Base-by-base conservation (phyloP, 768 basidiomycete species). In the Lactarius sanguifluus region DNA sequence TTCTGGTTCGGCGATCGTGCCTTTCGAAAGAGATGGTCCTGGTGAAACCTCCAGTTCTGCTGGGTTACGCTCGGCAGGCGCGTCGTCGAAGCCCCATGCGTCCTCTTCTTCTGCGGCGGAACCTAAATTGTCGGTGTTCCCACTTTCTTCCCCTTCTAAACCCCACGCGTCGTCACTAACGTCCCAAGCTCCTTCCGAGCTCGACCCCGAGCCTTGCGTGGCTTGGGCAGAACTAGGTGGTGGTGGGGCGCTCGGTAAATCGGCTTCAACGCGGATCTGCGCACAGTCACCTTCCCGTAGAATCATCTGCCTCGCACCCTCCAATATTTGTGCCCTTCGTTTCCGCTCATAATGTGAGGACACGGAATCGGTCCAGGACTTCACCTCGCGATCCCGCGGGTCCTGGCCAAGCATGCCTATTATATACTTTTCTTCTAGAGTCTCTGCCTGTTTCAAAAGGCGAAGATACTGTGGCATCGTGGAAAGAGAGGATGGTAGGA, bases 271-370 rank as follows among this genome's bases (percentile, higher is more conserved):
- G 25, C 68, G 73, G 72, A 87, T 85, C 25, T 78, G 77, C 60
- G 76, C 76, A 9, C 72, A 73, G 8, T 74, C 71, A 58, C 79
- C 77, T 30, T 78, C 73, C 8, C 73, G 72, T n/a, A 86, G 68
- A 23, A 94, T 80, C 54, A 87, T 79, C 18, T 71, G 71, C 64
- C 93, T 80, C 16, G 85, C 82, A n/a, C 76, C 76, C 50, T 90
- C 86, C 7, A 94, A 80, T 55, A 94, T 84, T 60, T 80, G 79
- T 40, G 83, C 77, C 16, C 94, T 82, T 71, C 93, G 77, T 70
- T 88, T 85, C 66, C 86, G 85, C 74, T 94, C 94, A 74, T 94
- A 96, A 75, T 93, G 91, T 3, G 81, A 77, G 20, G 85, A 82
- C 13, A 92, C 81, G 5, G 85, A 83, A 58, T 87, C 82, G 4